phyloP scores from a whole-genome alignment of 169 alveolate species.

The Eimeria necatrix region DNA sequence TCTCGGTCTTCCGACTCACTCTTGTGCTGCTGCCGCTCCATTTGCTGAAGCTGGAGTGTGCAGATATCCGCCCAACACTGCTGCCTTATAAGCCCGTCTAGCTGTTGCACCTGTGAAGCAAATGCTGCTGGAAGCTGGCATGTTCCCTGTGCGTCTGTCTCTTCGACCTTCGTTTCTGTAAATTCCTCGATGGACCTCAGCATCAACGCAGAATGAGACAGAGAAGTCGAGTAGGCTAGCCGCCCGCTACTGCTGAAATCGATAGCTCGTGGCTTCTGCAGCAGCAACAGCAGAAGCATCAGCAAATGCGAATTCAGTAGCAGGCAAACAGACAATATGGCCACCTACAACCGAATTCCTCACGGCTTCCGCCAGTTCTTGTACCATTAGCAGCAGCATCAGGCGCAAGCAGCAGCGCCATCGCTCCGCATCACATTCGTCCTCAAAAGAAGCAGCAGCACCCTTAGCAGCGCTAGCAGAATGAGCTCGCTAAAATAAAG shows the following conservation, averaged over 20 bases:
- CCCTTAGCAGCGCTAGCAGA: neutral
- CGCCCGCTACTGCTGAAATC: neutral
- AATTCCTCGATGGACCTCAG: neutral
- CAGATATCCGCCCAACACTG: conserved; percentile 28
- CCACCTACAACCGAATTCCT: neutral
- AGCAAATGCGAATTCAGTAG: conserved; percentile 31
- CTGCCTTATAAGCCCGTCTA: conserved; percentile 32
- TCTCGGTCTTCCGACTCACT: neutral
- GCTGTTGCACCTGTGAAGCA: conserved; percentile 55
- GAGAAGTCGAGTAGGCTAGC: neutral
- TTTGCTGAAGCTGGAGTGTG: neutral
- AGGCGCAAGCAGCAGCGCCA: neutral
- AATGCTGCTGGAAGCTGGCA: conserved; percentile 14
- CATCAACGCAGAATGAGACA: neutral
- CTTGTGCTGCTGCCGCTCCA: conserved; percentile 60
- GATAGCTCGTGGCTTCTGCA: conserved; percentile 37
- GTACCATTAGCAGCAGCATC: neutral
- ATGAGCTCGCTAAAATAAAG: neutral
- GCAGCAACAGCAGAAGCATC: conserved; percentile 64
- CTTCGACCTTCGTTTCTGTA: neutral
- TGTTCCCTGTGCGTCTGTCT: neutral
- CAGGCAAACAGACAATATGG: neutral
- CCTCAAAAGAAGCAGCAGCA: conserved; percentile 40
- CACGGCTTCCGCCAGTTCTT: neutral
- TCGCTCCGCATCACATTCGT: neutral